Conservation (phyloP, 306 rosid genomes). For the Clitoria ternatea region DNA sequence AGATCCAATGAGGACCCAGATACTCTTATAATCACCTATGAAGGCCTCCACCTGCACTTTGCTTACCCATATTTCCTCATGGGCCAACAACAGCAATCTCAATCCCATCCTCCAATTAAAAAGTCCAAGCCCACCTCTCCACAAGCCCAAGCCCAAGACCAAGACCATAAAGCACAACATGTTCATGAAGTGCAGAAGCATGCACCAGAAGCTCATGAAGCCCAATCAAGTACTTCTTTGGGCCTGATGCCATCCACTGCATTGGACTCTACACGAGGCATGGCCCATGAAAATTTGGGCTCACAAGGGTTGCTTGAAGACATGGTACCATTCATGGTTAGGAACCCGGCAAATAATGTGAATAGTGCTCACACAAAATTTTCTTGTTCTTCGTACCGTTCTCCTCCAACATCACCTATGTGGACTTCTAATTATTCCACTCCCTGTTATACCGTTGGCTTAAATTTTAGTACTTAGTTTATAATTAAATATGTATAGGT, state of each 20-base stretch:
- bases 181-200: background rate
- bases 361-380: slow-evolving; percentile 32
- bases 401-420: slow-evolving; percentile 44
- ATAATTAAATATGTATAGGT: background rate
- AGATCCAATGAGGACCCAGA: slow-evolving; percentile 77
- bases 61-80: slow-evolving; percentile 61
- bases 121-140: slow-evolving; percentile 45
- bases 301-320: slow-evolving; percentile 88
- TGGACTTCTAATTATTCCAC: slow-evolving; percentile 37
- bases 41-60: slow-evolving; percentile 89
- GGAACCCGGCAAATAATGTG: slow-evolving; percentile 50
- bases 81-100: slow-evolving; percentile 31
- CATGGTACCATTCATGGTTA: slow-evolving; percentile 71
- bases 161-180: slow-evolving; percentile 7
- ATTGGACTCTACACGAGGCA: slow-evolving; percentile 17
- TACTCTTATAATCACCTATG: slow-evolving; percentile 74
- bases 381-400: slow-evolving; percentile 35
- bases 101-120: slow-evolving; percentile 38
- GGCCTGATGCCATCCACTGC: background rate
- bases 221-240: background rate
- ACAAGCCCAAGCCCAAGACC: slow-evolving; percentile 8
- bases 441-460: slow-evolving; percentile 29
- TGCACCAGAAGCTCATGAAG: slow-evolving; percentile 23
- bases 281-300: slow-evolving; percentile 32
- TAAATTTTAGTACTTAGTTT: slow-evolving; percentile 34